Evolutionary conservation across 1,139 yeast genomes (phyloP).

Genomic region (Protomyces arabidopsidicola): DNA sequence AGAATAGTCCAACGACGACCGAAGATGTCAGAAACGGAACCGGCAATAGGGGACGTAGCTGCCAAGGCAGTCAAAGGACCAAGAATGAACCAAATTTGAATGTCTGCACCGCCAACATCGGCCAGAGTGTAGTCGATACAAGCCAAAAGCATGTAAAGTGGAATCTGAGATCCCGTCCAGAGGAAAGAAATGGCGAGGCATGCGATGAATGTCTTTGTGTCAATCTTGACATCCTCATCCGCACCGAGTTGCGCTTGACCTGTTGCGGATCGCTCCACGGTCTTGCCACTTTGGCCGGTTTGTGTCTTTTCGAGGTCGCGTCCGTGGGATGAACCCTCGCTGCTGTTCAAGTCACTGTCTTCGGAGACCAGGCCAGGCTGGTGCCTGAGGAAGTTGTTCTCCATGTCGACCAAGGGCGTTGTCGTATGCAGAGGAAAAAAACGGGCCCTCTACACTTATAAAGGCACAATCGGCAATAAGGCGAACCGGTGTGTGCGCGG

Average conservation of each 20-base stretch:
- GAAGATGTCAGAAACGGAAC: constrained; percentile 52
- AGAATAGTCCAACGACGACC: constrained; percentile 60
- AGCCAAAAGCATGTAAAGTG: constrained; percentile 21
- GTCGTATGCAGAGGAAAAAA: neutral
- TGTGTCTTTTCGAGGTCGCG: constrained; percentile 11
- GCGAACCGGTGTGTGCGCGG: too few species aligned
- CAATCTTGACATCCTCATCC: constrained; percentile 17
- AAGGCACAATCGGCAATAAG: too few species aligned
- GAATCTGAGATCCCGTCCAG: constrained; percentile 26
- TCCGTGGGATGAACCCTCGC: neutral
- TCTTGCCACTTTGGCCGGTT: constrained; percentile 15
- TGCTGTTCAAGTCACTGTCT: neutral
- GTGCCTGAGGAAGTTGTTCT: neutral
- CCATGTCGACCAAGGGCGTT: neutral
- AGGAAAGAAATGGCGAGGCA: constrained; percentile 26
- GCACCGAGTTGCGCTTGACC: constrained; percentile 25
- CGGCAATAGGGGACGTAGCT: constrained; percentile 48
- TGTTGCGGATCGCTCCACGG: constrained; percentile 10
- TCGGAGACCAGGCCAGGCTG: neutral
- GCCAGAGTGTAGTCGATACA: constrained; percentile 21
- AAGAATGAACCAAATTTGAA: constrained; percentile 24
- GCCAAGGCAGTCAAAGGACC: constrained; percentile 20
- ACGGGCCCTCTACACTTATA: too few species aligned
- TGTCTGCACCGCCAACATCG: constrained; percentile 18
- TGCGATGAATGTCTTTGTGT: constrained; percentile 20